phyloP scores from a whole-genome alignment of 2,329 filamentous ascomycete genomes.

The Mycogone perniciosa region DNA sequence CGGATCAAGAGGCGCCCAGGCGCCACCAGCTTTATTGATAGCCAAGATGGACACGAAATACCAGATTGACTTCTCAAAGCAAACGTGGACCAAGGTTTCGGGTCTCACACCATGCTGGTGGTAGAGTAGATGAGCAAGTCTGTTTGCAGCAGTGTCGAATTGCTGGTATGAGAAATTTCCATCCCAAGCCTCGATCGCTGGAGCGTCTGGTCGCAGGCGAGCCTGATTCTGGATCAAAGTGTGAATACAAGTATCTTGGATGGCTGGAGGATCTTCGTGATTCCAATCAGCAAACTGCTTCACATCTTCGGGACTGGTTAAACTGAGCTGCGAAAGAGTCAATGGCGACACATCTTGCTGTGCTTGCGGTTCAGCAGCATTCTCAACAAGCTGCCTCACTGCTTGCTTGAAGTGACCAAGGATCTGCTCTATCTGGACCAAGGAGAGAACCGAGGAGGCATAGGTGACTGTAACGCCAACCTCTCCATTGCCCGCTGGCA shows the following conservation, averaged over 20 bases:
- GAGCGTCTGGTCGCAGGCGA: neutral
- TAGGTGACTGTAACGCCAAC: neutral
- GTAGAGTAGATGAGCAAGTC: neutral
- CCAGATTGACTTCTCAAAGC: neutral
- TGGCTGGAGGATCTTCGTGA: neutral
- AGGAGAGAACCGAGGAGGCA: neutral
- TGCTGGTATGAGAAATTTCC: neutral
- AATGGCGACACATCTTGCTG: neutral
- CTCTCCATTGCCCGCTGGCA: neutral
- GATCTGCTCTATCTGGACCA: neutral
- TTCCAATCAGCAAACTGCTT: neutral
- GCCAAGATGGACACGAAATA: neutral
- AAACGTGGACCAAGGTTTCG: neutral
- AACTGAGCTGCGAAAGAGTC: neutral
- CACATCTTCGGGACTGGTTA: neutral
- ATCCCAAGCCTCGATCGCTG: neutral
- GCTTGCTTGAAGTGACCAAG: constrained; percentile 7
- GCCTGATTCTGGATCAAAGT: neutral
- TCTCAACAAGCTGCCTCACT: neutral
- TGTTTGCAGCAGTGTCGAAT: neutral
- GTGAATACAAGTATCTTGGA: neutral
- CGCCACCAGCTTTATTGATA: neutral
- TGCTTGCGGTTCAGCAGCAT: neutral
- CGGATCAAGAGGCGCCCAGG: neutral
- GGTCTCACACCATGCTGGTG: neutral